A percentile compares a stretch with the other conserved stretches of the same genome.
Evolutionary conservation across 495 filamentous ascomycete genomes (phyloP).

Genomic region (Chaetomium tenue): DNA sequence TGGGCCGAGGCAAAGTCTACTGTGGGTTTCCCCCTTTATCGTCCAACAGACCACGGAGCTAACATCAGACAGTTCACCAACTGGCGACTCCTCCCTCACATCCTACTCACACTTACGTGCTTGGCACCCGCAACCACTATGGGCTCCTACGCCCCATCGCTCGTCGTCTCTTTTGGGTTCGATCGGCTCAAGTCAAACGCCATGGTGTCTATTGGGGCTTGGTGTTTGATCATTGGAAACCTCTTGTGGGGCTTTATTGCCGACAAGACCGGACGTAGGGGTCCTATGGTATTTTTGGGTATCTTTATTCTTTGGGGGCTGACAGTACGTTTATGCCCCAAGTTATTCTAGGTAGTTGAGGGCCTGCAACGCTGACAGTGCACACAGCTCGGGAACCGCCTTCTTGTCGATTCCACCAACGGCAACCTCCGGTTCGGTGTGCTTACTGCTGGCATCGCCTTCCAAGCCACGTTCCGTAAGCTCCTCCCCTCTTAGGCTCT

Average conservation of each 20-base stretch:
- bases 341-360: no score
- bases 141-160: conserved; percentile 44
- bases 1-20: conserved; percentile 28
- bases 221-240: conserved; percentile 41
- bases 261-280: conserved; percentile 31
- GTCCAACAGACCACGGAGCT: neutral
- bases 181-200: conserved; percentile 52
- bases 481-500: conserved; percentile 9
- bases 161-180: conserved; percentile 49
- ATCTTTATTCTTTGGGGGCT: conserved; percentile 29
- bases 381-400: conserved; percentile 30
- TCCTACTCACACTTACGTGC: conserved; percentile 41
- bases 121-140: conserved; percentile 34
- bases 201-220: conserved; percentile 47
- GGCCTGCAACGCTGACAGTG: neutral
- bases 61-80: conserved; percentile 27
- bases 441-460: conserved; percentile 47
- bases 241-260: conserved; percentile 44
- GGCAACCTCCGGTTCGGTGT: conserved; percentile 44
- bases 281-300: conserved; percentile 28
- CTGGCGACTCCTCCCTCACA: conserved; percentile 45
- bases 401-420: conserved; percentile 48
- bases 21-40: conserved; percentile 8
- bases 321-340: conserved; percentile 26
- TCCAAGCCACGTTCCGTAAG: conserved; percentile 55